A percentile compares a stretch with the other conserved stretches of the same genome.
These are phyloP conservation scores for Colletotrichum somersetense DNA, from an alignment of 2,329 filamentous ascomycete genomes.

Conservation along the genomic window DNA sequence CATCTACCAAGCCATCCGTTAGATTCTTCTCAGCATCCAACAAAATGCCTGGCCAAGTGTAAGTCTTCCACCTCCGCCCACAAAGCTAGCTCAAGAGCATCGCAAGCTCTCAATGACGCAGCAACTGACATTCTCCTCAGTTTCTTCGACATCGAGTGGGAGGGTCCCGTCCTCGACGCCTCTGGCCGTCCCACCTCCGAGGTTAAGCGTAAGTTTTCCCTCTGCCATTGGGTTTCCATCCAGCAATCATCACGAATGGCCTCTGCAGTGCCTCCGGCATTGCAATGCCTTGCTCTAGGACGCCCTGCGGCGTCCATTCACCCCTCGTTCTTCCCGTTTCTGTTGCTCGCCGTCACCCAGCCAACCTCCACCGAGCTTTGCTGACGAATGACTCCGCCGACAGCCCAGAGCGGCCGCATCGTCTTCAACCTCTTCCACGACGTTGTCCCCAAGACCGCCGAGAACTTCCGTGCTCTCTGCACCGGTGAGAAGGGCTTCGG, in stretches of 20 bases:
- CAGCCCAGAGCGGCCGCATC: slow-evolving; percentile 83
- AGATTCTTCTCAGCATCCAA: slow-evolving; percentile 70
- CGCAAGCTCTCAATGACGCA: slow-evolving; percentile 38
- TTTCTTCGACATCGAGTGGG: slow-evolving; percentile 81
- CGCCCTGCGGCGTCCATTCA: background rate
- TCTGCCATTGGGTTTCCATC: slow-evolving; percentile 41
- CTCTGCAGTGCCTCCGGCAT: background rate
- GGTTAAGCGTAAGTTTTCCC: slow-evolving; percentile 72
- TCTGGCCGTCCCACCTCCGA: slow-evolving; percentile 65
- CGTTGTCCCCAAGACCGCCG: slow-evolving; percentile 86
- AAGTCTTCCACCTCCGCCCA: slow-evolving; percentile 55
- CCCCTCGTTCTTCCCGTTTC: background rate
- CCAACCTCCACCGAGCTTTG: slow-evolving; percentile 14
- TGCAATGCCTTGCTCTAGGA: slow-evolving; percentile 1
- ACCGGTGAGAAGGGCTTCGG: slow-evolving; percentile 84
- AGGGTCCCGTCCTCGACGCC: slow-evolving; percentile 77
- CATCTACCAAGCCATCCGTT: slow-evolving; percentile 46
- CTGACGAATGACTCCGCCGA: slow-evolving; percentile 42
- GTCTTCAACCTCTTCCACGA: slow-evolving; percentile 90
- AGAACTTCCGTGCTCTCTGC: slow-evolving; percentile 89
- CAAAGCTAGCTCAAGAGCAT: slow-evolving; percentile 1
- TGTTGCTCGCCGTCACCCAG: background rate
- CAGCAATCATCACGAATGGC: slow-evolving; percentile 1
- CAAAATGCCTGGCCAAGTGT: slow-evolving; percentile 81
- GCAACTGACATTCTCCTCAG: slow-evolving; percentile 51